These are phyloP conservation scores for Lanmaoa rubissima DNA, from an alignment of 768 basidiomycete genomes.

Conservation along the genomic window DNA sequence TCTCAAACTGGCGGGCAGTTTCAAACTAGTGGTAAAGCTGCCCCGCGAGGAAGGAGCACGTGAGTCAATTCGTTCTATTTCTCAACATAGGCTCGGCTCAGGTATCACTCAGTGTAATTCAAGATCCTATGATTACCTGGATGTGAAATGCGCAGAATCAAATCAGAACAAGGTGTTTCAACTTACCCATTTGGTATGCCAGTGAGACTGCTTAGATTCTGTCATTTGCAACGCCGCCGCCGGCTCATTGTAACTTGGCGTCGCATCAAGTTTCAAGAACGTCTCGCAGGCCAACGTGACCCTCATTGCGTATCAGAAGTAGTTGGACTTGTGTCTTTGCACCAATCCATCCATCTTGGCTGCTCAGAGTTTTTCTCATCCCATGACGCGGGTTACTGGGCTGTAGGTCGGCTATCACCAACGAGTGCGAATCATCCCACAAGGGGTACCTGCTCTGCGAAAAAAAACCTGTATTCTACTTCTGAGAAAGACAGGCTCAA, in stretches of 20 bases:
- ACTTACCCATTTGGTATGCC: neutral
- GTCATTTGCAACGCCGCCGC: constrained; percentile 10
- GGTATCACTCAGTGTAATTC: neutral
- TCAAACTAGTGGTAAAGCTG: neutral
- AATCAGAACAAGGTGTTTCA: constrained; percentile 3
- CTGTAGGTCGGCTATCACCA: neutral
- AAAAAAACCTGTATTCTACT: neutral
- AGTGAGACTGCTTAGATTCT: neutral
- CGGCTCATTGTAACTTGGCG: constrained; percentile 6
- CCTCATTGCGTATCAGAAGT: neutral
- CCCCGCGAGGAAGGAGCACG: neutral
- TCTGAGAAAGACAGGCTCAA: neutral
- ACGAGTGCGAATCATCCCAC: neutral
- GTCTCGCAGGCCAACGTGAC: constrained; percentile 1
- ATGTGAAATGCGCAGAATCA: neutral
- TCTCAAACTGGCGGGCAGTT: neutral
- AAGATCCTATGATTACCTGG: neutral
- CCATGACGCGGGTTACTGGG: neutral
- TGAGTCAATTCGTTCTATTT: neutral
- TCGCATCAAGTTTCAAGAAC: constrained; percentile 5
- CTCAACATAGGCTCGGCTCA: neutral
- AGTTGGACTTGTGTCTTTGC: neutral
- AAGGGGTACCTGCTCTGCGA: neutral
- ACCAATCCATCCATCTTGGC: neutral
- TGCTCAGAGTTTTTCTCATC: neutral